Conservation (phyloP, 73 alveolate species). For the Uronychia binucleata region DNA sequence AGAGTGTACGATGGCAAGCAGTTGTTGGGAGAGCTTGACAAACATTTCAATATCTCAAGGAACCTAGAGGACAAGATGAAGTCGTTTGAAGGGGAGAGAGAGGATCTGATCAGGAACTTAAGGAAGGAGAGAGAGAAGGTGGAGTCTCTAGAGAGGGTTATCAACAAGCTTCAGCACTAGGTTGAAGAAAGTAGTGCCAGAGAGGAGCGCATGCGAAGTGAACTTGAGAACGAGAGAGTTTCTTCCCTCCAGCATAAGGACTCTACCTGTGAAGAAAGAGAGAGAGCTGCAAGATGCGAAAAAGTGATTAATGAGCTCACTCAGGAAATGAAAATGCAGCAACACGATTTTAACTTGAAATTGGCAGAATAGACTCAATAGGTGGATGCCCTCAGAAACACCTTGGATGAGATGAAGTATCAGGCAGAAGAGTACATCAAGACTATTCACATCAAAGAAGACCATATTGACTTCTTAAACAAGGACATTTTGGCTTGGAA, state of each 20-base stretch:
- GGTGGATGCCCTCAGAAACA: not conserved
- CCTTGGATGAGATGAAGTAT: conserved; percentile 2
- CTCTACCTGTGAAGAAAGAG: not conserved
- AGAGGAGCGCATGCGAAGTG: not conserved
- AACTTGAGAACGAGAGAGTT: not conserved
- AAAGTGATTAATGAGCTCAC: not conserved
- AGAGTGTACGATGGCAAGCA: not conserved
- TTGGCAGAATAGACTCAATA: not conserved
- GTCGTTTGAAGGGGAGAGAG: not conserved
- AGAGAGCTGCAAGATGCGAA: not conserved
- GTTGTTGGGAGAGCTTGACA: not conserved
- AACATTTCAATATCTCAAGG: not conserved
- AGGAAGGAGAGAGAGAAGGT: not conserved
- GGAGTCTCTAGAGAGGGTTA: not conserved
- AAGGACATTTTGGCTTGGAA: conserved; percentile 4
- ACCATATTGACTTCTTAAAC: not conserved
- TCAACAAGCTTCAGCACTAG: not conserved
- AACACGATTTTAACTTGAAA: not conserved
- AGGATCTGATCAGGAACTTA: not conserved
- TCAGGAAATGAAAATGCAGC: not conserved
- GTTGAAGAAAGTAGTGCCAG: not conserved
- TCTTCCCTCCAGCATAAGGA: not conserved
- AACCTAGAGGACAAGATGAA: not conserved
- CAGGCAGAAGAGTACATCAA: not conserved
- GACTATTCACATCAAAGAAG: not conserved